Evolutionary conservation across 1,284 basidiomycete species (phyloP), one percentile per base, ranked within the genome.

Genomic region (Pseudozyma tsukubaensis): DNA sequence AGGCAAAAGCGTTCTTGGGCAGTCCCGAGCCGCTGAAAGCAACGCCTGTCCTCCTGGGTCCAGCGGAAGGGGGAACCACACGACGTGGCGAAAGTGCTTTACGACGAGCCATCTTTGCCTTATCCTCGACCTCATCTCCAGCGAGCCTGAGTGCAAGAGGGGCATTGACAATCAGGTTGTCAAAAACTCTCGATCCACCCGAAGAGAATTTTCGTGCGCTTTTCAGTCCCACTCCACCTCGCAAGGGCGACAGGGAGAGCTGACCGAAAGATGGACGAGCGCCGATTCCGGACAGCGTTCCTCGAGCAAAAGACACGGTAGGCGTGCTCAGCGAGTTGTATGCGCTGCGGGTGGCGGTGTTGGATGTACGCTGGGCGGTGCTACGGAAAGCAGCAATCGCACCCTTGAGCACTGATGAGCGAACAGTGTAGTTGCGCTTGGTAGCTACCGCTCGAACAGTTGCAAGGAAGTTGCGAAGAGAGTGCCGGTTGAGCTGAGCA

Each of bases 101-200:
- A 16, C 40, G 53, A 8, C 16, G 32, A 11, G 47, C 51, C 21
- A 64, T 3, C 50, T 64, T 71, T 5, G 58, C 47, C 53, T 74
- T 77, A 10, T 67, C 62, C n/a, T 73, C 58, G 18, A 64, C 21
- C 50, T 77, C 62, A 16, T 65, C 63, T 2, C 51, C 66, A 0
- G 53, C 60, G 21, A 74, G 37, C n/a, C 75, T 51, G 24, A 77
- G 16, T 3, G 71, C 75, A 1, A 77, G 56, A 21, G 75, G 75
- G 16, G 75, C 65, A n/a, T 77, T 62, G 10, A 68, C 68, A 19
- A 77, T 53, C 12, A 77, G 50, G 19, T 70, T 60, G 24, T 73
- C 75, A 45, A 74, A 70, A 34, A 68, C 59, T 34, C 67, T 50
- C 16, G 65, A 66, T 12, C 74, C 59, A 19, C 64, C 63, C 16